A percentile compares a stretch with the other conserved stretches of the same genome.
phyloP scores from a whole-genome alignment of 345 rosid genomes.

The Rhizophora mangle region DNA sequence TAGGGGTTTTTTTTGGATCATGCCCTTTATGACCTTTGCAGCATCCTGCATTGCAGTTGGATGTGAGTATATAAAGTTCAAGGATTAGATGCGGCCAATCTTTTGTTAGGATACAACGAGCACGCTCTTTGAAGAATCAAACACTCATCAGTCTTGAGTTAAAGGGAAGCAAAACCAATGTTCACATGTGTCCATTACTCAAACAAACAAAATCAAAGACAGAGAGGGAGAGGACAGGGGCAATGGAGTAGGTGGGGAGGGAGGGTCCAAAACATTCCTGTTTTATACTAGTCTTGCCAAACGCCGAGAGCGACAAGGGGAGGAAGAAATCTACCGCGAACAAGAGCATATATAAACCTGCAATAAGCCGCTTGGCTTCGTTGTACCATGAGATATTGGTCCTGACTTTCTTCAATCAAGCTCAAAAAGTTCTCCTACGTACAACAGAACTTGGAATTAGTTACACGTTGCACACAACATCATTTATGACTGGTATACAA shows the following conservation, averaged over 20 bases:
- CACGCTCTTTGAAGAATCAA: no score
- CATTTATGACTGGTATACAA: neutral
- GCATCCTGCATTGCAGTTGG: slow-evolving; percentile 56
- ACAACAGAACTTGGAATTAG: neutral
- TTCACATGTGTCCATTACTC: neutral
- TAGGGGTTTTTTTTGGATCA: slow-evolving; percentile 75
- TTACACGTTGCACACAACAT: no score
- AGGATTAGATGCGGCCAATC: neutral
- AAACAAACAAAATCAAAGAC: no score
- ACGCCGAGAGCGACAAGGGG: neutral
- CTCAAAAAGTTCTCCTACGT: slow-evolving; percentile 75
- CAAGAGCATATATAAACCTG: slow-evolving; percentile 39
- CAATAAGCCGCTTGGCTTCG: slow-evolving; percentile 61
- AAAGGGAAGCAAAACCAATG: neutral
- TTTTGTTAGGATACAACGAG: neutral
- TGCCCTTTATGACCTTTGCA: slow-evolving; percentile 58
- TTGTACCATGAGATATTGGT: slow-evolving; percentile 70
- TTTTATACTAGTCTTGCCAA: neutral
- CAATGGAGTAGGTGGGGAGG: no score
- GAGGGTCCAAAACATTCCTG: no score
- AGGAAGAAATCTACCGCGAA: neutral
- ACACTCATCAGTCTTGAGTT: neutral
- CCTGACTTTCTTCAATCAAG: slow-evolving; percentile 85
- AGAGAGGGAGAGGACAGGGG: neutral
- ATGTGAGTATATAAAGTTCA: neutral